phyloP scores from a whole-genome alignment of 2,329 filamentous ascomycete species.

The Talaromyces pinophilus region DNA sequence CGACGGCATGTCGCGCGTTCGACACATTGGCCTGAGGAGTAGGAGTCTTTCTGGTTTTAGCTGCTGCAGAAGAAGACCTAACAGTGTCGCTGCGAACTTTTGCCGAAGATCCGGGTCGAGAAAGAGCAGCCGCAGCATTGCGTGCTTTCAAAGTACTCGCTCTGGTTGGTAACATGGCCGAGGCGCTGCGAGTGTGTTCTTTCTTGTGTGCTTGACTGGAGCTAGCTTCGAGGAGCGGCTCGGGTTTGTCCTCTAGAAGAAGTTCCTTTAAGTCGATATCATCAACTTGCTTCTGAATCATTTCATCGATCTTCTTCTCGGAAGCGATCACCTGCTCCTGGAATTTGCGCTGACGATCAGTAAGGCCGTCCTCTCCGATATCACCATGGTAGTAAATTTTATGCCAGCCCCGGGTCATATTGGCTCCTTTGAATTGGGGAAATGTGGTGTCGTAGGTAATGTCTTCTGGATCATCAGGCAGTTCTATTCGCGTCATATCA shows the following conservation, averaged over 20 bases:
- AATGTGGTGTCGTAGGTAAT: slow-evolving; percentile 53
- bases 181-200: slow-evolving; percentile 27
- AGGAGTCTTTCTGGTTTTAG: slow-evolving; percentile 45
- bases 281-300: slow-evolving; percentile 67
- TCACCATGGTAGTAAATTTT: slow-evolving; percentile 52
- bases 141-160: slow-evolving; percentile 45
- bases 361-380: slow-evolving; percentile 58
- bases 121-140: slow-evolving; percentile 44
- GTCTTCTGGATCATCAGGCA: slow-evolving; percentile 49
- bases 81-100: slow-evolving; percentile 35
- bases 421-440: slow-evolving; percentile 55
- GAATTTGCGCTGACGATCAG: slow-evolving; percentile 68
- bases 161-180: slow-evolving; percentile 4
- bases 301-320: slow-evolving; percentile 65
- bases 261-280: slow-evolving; percentile 57
- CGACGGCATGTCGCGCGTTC: slow-evolving; percentile 60
- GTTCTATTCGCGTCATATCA: slow-evolving; percentile 54
- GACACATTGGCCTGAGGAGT: slow-evolving; percentile 51
- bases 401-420: slow-evolving; percentile 55
- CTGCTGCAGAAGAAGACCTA: slow-evolving; percentile 25
- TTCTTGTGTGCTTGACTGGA: slow-evolving; percentile 30
- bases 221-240: slow-evolving; percentile 30
- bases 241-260: slow-evolving; percentile 30
- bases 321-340: slow-evolving; percentile 65
- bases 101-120: slow-evolving; percentile 34